Evolutionary conservation across 2,329 filamentous ascomycete genomes (phyloP), one percentile per base, ranked within the genome.

Genomic region (Rhytidhysteron rufulum): DNA sequence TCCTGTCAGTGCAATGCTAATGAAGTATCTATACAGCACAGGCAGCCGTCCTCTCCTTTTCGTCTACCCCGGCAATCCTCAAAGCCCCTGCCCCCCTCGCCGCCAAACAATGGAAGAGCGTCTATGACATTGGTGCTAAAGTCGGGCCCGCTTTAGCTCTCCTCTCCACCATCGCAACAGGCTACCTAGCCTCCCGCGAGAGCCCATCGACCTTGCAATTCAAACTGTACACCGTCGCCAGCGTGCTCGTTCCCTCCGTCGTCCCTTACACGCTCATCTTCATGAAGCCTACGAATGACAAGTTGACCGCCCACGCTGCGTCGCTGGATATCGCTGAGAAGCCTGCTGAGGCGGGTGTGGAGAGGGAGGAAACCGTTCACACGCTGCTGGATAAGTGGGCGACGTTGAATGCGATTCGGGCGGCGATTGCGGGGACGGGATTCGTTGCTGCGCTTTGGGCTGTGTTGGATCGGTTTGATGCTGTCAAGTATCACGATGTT

Each of bases 371-470:
- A 60, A 73, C 65, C 0, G 66, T 67, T 6, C 75, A 78, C 57
- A 67, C 62, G 42, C 55, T 81, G 49, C 67, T 82, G 27, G 77
- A 81, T 50, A 65, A 62, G 42, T 82, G 78, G 78, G 77, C 67
- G 3, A 61, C 68, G 36, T 53, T 79, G 50, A 80, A 80, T 50
- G 46, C 80, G 25, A 69, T 60, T 5, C 55, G 74, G 15, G 62
- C 65, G 2, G 39, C 63, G 6, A 49, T 72, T 7, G 50, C 60
- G 2, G 60, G 51, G 5, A 51, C 53, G 1, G 57, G 54, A 1
- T 43, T 54, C 0, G 31, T 63, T 13, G 53, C 52, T 20, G 51
- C 54, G 1, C 42, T 55, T 9, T 48, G 54, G 31, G 62, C 57
- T 5, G 54, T 54, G 3, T 27, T 64, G 8, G 48, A 53, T 18